Conservation (phyloP, 2,329 filamentous ascomycete genomes). For the Diaporthe sp. region DNA sequence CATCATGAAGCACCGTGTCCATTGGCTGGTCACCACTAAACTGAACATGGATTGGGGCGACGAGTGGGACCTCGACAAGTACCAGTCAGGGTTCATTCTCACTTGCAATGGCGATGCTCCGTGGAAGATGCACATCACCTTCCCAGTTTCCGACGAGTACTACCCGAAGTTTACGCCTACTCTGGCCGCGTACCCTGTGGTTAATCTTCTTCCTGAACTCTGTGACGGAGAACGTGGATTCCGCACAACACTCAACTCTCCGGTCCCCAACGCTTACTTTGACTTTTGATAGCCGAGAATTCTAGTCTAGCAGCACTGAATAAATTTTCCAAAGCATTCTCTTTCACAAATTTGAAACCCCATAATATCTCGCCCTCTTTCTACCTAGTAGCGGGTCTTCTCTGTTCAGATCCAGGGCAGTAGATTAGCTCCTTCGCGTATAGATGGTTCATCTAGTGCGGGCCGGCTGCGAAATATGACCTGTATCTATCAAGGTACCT, state of each 20-base stretch:
- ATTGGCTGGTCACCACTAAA: constrained; percentile 16
- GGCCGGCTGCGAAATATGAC: too few species aligned
- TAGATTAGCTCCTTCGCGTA: too few species aligned
- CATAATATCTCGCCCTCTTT: too few species aligned
- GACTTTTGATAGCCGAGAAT: neutral
- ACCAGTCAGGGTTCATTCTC: constrained; percentile 5
- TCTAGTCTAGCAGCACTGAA: neutral
- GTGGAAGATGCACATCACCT: constrained; percentile 14
- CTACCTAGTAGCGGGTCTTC: too few species aligned
- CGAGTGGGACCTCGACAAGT: constrained; percentile 15
- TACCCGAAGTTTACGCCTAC: constrained; percentile 8
- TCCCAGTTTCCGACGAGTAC: constrained; percentile 4
- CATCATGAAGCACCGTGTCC: neutral
- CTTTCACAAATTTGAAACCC: too few species aligned
- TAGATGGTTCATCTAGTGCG: too few species aligned
- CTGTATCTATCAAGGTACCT: too few species aligned
- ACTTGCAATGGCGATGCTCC: neutral
- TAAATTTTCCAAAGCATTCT: too few species aligned
- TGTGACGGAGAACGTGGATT: constrained; percentile 5
- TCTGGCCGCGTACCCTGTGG: constrained; percentile 8
- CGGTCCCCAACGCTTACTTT: neutral
- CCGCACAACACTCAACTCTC: constrained; percentile 21
- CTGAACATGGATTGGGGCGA: neutral
- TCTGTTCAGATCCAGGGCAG: too few species aligned
- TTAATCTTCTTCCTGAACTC: constrained; percentile 8